Conservation (phyloP, 2,329 filamentous ascomycete species). For the Apiospora kogelbergensis region DNA sequence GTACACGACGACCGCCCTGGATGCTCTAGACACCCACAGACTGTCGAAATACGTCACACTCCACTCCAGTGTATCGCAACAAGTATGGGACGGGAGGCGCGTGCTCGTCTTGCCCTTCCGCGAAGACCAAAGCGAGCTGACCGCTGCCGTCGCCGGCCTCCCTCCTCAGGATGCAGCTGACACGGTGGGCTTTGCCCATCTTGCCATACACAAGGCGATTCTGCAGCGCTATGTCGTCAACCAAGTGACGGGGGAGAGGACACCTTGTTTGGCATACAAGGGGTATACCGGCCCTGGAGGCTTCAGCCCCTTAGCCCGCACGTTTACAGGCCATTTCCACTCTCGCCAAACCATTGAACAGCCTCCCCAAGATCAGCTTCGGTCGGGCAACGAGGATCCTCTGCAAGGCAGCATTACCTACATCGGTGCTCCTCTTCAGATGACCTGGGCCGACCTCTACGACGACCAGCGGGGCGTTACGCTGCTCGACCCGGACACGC, state of each 20-base stretch:
- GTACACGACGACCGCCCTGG: constrained; percentile 30
- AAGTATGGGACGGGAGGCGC: constrained; percentile 29
- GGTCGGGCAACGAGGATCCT: neutral
- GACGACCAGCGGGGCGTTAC: constrained; percentile 30
- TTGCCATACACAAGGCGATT: constrained; percentile 33
- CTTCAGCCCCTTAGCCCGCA: constrained; percentile 30
- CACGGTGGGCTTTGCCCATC: constrained; percentile 32
- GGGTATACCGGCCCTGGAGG: constrained; percentile 26
- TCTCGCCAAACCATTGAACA: constrained; percentile 32
- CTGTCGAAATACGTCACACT: constrained; percentile 25
- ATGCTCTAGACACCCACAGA: constrained; percentile 26
- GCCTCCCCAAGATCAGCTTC: constrained; percentile 7
- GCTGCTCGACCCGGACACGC: constrained; percentile 29
- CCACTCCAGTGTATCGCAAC: constrained; percentile 21
- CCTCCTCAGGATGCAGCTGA: constrained; percentile 20
- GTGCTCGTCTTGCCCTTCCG: constrained; percentile 34
- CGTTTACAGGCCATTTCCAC: constrained; percentile 35
- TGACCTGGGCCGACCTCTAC: constrained; percentile 32
- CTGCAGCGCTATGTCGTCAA: constrained; percentile 27
- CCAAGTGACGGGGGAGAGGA: constrained; percentile 13
- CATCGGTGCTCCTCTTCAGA: constrained; percentile 31
- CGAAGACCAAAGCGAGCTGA: constrained; percentile 31
- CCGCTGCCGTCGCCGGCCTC: constrained; percentile 23
- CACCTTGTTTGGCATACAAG: constrained; percentile 21
- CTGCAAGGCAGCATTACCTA: constrained; percentile 30